These are phyloP conservation scores for Talaromyces piceae DNA, from an alignment of 2,329 filamentous ascomycete genomes.

Conservation along the genomic window DNA sequence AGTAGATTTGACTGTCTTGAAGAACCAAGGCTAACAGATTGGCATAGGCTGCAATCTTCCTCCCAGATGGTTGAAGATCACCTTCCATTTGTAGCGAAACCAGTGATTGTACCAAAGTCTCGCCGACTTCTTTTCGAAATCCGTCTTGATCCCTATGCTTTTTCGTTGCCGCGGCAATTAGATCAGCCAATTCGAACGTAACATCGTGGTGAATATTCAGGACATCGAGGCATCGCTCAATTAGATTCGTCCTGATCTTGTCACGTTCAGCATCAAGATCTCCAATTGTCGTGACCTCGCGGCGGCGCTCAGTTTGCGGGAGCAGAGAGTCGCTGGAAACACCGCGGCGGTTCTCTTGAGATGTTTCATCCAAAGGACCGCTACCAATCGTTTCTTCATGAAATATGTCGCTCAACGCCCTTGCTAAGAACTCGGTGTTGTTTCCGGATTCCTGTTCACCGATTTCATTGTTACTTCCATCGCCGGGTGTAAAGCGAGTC, in stretches of 20 bases:
- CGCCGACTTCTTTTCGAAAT: conserved; percentile 65
- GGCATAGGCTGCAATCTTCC: conserved; percentile 82
- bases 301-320: conserved; percentile 20
- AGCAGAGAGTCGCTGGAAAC: conserved; percentile 17
- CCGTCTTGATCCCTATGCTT: conserved; percentile 53
- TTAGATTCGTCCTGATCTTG: conserved; percentile 66
- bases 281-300: conserved; percentile 54
- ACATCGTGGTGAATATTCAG: conserved; percentile 80
- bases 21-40: conserved; percentile 84
- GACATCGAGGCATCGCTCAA: conserved; percentile 84
- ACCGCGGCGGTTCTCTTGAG: conserved; percentile 16
- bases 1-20: conserved; percentile 75
- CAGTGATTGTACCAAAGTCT: conserved; percentile 75
- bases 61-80: conserved; percentile 48
- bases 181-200: conserved; percentile 82
- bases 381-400: conserved; percentile 22
- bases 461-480: conserved; percentile 13
- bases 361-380: conserved; percentile 18
- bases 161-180: conserved; percentile 66
- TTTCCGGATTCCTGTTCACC: conserved; percentile 25
- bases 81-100: conserved; percentile 58
- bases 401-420: conserved; percentile 38
- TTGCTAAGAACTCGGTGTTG: conserved; percentile 31
- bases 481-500: conserved; percentile 15
- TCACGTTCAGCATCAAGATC: conserved; percentile 70